Percentiles rank a stretch among this genome's conserved stretches.
Conservation (phyloP, 163 green algal genomes). For the Chlamydomonas reinhardtii region DNA sequence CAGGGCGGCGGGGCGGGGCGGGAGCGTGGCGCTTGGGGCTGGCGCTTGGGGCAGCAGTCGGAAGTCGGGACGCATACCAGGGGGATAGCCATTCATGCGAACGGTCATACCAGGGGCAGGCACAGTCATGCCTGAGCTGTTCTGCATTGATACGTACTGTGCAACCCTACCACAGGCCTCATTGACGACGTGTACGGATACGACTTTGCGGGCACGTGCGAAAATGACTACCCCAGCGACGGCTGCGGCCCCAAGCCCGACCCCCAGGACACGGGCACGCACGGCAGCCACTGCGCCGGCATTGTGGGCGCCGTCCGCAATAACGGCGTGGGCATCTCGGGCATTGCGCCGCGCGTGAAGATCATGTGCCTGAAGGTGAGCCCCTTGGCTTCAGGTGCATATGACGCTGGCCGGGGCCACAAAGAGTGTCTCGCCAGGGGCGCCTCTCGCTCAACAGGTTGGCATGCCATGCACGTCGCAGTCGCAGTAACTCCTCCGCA, state of each 20-base stretch:
- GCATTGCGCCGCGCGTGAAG: constrained; percentile 41
- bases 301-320: constrained; percentile 40
- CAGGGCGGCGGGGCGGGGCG: too few relatives aligned
- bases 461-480: too few relatives aligned
- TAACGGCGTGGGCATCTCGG: constrained; percentile 47
- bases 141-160: background rate
- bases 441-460: too few relatives aligned
- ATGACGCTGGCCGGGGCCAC: too few relatives aligned
- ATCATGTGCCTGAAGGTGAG: constrained; percentile 60
- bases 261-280: background rate
- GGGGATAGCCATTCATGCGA: too few relatives aligned
- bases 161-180: background rate
- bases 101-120: too few relatives aligned
- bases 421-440: too few relatives aligned
- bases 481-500: too few relatives aligned
- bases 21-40: background rate
- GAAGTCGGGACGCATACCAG: too few relatives aligned
- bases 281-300: constrained; percentile 51
- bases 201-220: constrained; percentile 30
- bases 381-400: background rate
- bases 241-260: background rate
- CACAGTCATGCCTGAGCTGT: too few relatives aligned
- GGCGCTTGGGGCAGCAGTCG: too few relatives aligned
- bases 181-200: constrained; percentile 34
- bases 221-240: background rate